A percentile compares a stretch with the other conserved stretches of the same genome.
Evolutionary conservation across 2,329 filamentous ascomycete genomes (phyloP).

Genomic region (Dichotomopilus funicola): DNA sequence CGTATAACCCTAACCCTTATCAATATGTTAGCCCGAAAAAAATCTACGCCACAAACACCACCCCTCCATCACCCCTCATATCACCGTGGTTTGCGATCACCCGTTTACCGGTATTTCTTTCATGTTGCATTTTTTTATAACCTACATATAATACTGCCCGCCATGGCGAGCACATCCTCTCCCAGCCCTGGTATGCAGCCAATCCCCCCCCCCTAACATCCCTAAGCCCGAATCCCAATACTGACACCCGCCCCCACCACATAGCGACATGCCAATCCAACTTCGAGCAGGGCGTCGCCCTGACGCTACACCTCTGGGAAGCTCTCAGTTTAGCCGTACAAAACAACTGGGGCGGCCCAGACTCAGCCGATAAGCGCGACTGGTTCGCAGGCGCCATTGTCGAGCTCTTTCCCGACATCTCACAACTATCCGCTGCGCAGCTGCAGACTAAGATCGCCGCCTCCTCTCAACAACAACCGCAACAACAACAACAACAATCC

Average conservation of each 20-base stretch:
- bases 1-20: constrained; percentile 14
- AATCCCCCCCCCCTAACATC: not conserved
- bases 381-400: constrained; percentile 89
- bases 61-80: constrained; percentile 16
- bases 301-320: constrained; percentile 80
- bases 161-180: constrained; percentile 9
- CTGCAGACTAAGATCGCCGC: constrained; percentile 12
- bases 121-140: not conserved
- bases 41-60: constrained; percentile 13
- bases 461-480: constrained; percentile 16
- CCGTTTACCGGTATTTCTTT: not conserved
- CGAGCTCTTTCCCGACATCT: constrained; percentile 70
- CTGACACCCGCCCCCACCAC: constrained; percentile 6
- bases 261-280: constrained; percentile 52
- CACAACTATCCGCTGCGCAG: constrained; percentile 31
- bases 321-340: constrained; percentile 80
- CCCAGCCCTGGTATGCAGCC: constrained; percentile 15
- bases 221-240: not conserved
- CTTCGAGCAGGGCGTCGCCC: constrained; percentile 83
- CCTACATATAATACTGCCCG: not conserved
- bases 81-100: not conserved
- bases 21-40: constrained; percentile 3
- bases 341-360: constrained; percentile 80
- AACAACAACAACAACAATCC: constrained; percentile 19
- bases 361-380: constrained; percentile 81